Evolutionary conservation across 129 eudicot species (phyloP).

Genomic region (Helichrysum umbraculigerum): DNA sequence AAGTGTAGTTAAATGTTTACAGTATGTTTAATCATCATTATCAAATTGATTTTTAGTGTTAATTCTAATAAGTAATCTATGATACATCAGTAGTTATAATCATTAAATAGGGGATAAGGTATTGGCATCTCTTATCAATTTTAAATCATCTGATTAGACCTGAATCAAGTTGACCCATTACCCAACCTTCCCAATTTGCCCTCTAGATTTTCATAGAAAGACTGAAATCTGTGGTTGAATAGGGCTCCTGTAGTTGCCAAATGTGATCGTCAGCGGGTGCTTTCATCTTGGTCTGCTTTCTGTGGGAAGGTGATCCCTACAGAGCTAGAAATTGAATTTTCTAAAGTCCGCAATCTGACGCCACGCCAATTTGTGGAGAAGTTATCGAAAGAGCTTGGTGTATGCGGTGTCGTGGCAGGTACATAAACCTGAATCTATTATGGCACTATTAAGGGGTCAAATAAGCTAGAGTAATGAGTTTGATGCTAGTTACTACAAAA

Average conservation of each 20-base stretch:
- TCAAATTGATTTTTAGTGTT: neutral
- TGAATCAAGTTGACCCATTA: conserved; percentile 6
- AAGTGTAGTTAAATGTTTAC: neutral
- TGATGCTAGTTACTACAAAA: neutral
- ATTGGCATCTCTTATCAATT: neutral
- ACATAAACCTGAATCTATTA: neutral
- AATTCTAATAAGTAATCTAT: neutral
- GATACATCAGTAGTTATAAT: neutral
- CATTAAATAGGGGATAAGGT: neutral
- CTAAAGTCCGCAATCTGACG: conserved; percentile 71
- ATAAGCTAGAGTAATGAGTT: neutral
- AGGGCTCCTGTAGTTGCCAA: conserved; percentile 96
- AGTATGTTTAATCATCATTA: neutral
- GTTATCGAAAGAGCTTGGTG: conserved; percentile 78
- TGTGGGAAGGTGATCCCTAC: conserved; percentile 67
- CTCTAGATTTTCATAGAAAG: neutral
- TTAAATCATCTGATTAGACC: neutral
- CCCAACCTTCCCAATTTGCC: neutral
- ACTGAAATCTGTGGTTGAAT: conserved; percentile 25
- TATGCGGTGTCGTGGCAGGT: conserved; percentile 98
- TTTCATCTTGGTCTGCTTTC: conserved; percentile 85
- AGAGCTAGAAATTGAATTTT: conserved; percentile 69
- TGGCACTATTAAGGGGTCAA: neutral
- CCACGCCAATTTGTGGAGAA: conserved; percentile 93
- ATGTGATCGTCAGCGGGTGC: conserved; percentile 83